Percentiles rank a stretch among this genome's conserved stretches.
phyloP scores from a whole-genome alignment of 495 filamentous ascomycete genomes.

The Neohortaea acidophila region DNA sequence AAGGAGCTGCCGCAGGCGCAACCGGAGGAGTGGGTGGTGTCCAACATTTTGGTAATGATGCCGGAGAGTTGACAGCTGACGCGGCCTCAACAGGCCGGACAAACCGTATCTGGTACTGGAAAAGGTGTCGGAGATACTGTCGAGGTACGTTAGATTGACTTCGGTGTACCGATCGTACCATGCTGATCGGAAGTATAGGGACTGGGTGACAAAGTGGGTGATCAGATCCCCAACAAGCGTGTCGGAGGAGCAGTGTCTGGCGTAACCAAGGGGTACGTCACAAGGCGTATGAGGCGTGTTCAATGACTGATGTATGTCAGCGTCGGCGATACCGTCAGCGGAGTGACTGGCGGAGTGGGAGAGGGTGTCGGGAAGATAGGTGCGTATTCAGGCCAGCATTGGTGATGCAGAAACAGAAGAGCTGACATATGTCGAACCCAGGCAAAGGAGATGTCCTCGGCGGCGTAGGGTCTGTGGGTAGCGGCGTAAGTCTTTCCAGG shows the following conservation, averaged over 20 bases:
- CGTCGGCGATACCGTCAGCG: constrained; percentile 10
- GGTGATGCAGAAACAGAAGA: too few species aligned
- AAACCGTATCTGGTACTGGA: constrained; percentile 4
- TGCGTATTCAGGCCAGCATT: too few species aligned
- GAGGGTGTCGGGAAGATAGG: too few species aligned
- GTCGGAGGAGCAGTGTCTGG: constrained; percentile 12
- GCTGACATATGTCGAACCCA: constrained; percentile 7
- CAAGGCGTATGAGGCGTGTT: not conserved
- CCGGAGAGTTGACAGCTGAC: constrained; percentile 5
- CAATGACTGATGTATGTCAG: not conserved
- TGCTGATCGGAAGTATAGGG: constrained; percentile 6
- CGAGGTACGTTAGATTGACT: constrained; percentile 1
- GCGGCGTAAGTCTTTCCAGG: constrained; percentile 7
- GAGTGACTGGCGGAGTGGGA: constrained; percentile 12
- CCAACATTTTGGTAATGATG: not conserved
- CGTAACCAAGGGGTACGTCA: constrained; percentile 16
- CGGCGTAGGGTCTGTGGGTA: constrained; percentile 8
- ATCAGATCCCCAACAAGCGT: constrained; percentile 6
- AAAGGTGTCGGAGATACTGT: constrained; percentile 5
- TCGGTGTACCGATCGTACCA: not conserved
- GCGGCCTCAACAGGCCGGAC: not conserved
- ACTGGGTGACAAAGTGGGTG: constrained; percentile 13
- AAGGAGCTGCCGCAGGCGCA: constrained; percentile 12
- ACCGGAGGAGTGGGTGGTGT: constrained; percentile 12
- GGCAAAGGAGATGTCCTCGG: constrained; percentile 18